These are phyloP conservation scores for Trichosporon sp. DNA, from an alignment of 1,284 basidiomycete species.

Conservation along the genomic window DNA sequence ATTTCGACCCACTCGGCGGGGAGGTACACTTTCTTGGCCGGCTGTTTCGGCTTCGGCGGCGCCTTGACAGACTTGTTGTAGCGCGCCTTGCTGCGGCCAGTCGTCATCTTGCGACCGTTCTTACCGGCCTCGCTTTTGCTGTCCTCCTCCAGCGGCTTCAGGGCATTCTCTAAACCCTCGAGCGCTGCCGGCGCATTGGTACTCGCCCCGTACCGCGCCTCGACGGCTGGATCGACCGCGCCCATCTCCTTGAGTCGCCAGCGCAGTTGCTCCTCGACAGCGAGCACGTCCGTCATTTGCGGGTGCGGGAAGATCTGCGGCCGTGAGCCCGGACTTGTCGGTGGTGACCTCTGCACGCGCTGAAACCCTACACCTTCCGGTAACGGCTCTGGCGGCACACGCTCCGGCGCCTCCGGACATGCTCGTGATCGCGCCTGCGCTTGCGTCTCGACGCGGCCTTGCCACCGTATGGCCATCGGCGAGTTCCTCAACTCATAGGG, in stretches of 20 bases:
- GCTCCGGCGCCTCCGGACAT: conserved; percentile 7
- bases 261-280: conserved; percentile 47
- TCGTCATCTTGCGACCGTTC: conserved; percentile 18
- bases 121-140: conserved; percentile 17
- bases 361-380: conserved; percentile 38
- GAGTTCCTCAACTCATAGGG: conserved; percentile 29
- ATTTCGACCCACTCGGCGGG: conserved; percentile 44
- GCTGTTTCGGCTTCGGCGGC: conserved; percentile 16
- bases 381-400: conserved; percentile 12
- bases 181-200: conserved; percentile 34
- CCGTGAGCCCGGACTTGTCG: conserved; percentile 5
- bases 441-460: conserved; percentile 32
- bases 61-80: conserved; percentile 22
- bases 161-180: conserved; percentile 32
- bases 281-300: conserved; percentile 48
- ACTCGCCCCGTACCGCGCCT: conserved; percentile 40
- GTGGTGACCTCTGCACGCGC: conserved; percentile 24
- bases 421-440: conserved; percentile 25
- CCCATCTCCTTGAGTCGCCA: conserved; percentile 48
- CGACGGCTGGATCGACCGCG: conserved; percentile 40
- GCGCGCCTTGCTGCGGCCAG: conserved; percentile 17
- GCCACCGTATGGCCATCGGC: conserved; percentile 28
- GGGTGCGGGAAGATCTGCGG: conserved; percentile 43
- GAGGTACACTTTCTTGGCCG: conserved; percentile 29
- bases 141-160: conserved; percentile 24